Conservation (phyloP, 305 asterid genomes). For the Withania somnifera region DNA sequence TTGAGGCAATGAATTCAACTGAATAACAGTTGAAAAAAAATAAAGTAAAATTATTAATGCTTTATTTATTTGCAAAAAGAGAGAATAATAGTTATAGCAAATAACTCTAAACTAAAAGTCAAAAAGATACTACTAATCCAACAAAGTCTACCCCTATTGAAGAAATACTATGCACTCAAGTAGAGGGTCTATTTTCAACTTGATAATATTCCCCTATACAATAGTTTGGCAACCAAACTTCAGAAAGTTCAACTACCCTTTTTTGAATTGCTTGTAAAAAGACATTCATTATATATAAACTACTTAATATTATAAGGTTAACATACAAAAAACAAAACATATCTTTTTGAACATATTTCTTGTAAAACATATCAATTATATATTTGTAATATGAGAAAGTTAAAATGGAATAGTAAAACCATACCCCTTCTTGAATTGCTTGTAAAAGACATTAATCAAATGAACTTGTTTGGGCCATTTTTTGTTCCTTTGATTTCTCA, state of each 20-base stretch:
- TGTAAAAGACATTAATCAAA: background rate
- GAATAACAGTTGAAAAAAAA: too few species aligned
- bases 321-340: background rate
- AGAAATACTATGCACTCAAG: background rate
- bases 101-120: background rate
- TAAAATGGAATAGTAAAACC: conserved; percentile 17
- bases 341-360: background rate
- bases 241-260: conserved; percentile 17
- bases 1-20: background rate
- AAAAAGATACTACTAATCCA: background rate
- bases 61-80: background rate
- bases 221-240: conserved; percentile 34
- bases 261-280: conserved; percentile 12
- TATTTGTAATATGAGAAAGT: conserved; percentile 17
- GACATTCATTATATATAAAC: background rate
- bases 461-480: background rate
- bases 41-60: too few species aligned
- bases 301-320: background rate
- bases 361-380: background rate
- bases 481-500: background rate
- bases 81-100: background rate
- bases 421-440: conserved; percentile 5
- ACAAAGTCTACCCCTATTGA: conserved; percentile 1
- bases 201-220: conserved; percentile 34
- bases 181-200: background rate